Percentiles rank a stretch among this genome's conserved stretches.
These are phyloP conservation scores for Mariannaea elegans DNA, from an alignment of 2,329 filamentous ascomycete species.

Conservation along the genomic window DNA sequence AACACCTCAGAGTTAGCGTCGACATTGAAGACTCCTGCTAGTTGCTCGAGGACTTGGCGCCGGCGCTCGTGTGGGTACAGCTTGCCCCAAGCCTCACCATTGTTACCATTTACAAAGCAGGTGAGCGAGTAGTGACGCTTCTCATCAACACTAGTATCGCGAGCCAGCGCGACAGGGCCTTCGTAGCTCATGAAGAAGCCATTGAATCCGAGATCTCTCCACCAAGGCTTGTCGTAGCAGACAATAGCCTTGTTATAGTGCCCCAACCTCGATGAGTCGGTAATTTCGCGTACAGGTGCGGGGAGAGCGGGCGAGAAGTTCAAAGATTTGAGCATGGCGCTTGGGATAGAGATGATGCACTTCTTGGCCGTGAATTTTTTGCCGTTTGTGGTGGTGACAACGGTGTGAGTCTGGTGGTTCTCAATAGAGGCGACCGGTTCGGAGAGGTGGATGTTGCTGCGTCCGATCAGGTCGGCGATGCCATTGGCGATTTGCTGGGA, in stretches of 20 bases:
- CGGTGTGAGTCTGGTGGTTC: slow-evolving; percentile 22
- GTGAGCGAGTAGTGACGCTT: slow-evolving; percentile 46
- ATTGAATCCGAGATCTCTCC: slow-evolving; percentile 46
- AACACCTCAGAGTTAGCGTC: slow-evolving; percentile 30
- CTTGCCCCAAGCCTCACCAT: slow-evolving; percentile 48
- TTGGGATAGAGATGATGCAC: slow-evolving; percentile 59
- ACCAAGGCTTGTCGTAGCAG: slow-evolving; percentile 45
- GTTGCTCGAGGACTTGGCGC: slow-evolving; percentile 45
- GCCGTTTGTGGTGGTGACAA: slow-evolving; percentile 33
- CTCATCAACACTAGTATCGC: slow-evolving; percentile 51
- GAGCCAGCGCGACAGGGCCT: slow-evolving; percentile 50
- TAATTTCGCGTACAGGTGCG: slow-evolving; percentile 44
- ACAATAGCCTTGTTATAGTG: slow-evolving; percentile 55
- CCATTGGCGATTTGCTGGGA: slow-evolving; percentile 39
- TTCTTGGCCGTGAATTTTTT: slow-evolving; percentile 46
- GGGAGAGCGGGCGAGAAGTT: slow-evolving; percentile 57
- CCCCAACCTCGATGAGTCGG: slow-evolving; percentile 48
- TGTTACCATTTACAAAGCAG: slow-evolving; percentile 52
- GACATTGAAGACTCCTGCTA: slow-evolving; percentile 41
- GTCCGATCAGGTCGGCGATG: slow-evolving; percentile 40
- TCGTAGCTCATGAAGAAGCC: slow-evolving; percentile 51
- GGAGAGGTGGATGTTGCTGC: slow-evolving; percentile 25
- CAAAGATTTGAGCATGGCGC: slow-evolving; percentile 56
- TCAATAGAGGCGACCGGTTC: slow-evolving; percentile 38
- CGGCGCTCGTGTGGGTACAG: slow-evolving; percentile 40